phyloP scores from a whole-genome alignment of 2,329 filamentous ascomycete species.

The Chaetoscypha palmicola region DNA sequence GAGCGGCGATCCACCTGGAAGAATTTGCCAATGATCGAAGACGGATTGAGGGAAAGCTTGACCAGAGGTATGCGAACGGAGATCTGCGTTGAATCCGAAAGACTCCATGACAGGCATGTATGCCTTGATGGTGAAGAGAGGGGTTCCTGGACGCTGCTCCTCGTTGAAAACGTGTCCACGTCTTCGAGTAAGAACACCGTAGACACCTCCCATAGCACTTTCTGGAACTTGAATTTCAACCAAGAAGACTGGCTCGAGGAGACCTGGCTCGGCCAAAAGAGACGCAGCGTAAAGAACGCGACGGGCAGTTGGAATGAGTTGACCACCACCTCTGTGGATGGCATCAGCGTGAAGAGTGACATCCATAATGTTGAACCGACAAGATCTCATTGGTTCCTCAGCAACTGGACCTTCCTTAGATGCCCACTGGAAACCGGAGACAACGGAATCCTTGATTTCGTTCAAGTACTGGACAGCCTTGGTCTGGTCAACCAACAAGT shows the following conservation, averaged over 20 bases:
- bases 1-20: constrained; percentile 88
- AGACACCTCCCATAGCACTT: constrained; percentile 99
- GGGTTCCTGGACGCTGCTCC: constrained; percentile 96
- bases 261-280: constrained; percentile 82
- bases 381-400: constrained; percentile 94
- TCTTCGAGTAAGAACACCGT: constrained; percentile 94
- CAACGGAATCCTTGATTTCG: constrained; percentile 99
- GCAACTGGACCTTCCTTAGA: constrained; percentile 94
- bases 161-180: constrained; percentile 99
- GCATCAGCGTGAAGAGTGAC: constrained; percentile 99
- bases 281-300: constrained; percentile 93
- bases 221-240: constrained; percentile 99
- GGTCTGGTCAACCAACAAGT: constrained; percentile 98
- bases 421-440: constrained; percentile 99
- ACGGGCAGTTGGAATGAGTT: constrained; percentile 96
- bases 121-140: constrained; percentile 98
- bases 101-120: constrained; percentile 96
- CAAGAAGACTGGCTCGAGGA: constrained; percentile 96
- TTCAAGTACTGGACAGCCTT: constrained; percentile 99
- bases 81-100: constrained; percentile 97
- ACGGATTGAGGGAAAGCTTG: constrained; percentile 99
- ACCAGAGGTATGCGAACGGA: constrained; percentile 85
- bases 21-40: constrained; percentile 97
- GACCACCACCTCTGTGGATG: constrained; percentile 98
- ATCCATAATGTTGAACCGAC: constrained; percentile 99